Percentiles rank a stretch among this genome's conserved stretches.
Evolutionary conservation across 2,329 filamentous ascomycete species (phyloP).

Genomic region (Trichoderma afroharzianum): DNA sequence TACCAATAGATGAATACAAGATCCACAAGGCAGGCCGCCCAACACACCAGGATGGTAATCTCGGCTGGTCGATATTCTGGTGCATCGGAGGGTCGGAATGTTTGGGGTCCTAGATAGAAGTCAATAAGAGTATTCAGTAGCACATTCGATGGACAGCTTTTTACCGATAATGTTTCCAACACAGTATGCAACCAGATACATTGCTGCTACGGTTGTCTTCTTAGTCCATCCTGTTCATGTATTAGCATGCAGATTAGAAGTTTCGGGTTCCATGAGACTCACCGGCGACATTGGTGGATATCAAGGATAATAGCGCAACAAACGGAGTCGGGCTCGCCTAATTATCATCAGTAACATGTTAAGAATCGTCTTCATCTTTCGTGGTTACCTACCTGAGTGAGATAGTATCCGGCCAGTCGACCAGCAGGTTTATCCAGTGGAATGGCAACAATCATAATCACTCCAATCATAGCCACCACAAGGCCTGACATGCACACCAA

Average conservation of each 20-base stretch:
- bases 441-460: slow-evolving; percentile 21
- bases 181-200: slow-evolving; percentile 47
- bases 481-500: slow-evolving; percentile 19
- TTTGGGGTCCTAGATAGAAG: slow-evolving; percentile 44
- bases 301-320: slow-evolving; percentile 40
- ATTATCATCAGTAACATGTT: background rate
- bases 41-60: slow-evolving; percentile 61
- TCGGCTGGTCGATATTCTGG: slow-evolving; percentile 61
- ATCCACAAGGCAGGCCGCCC: slow-evolving; percentile 48
- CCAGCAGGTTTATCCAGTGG: slow-evolving; percentile 45
- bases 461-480: slow-evolving; percentile 35
- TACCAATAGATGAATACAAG: slow-evolving; percentile 61
- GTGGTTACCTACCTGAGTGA: slow-evolving; percentile 29
- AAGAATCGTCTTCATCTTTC: slow-evolving; percentile 29
- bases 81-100: slow-evolving; percentile 53
- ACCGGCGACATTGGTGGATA: slow-evolving; percentile 35
- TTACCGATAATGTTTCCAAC: slow-evolving; percentile 55
- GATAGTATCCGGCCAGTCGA: slow-evolving; percentile 59
- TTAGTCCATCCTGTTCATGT: slow-evolving; percentile 45
- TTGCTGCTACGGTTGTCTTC: slow-evolving; percentile 49
- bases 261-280: background rate
- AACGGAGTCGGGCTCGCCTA: slow-evolving; percentile 16
- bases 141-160: slow-evolving; percentile 21
- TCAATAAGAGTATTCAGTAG: slow-evolving; percentile 7
- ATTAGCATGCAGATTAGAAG: background rate